Conservation (phyloP, 225 moss, liverwort and hornwort species). For the Takakia lepidozioides region DNA sequence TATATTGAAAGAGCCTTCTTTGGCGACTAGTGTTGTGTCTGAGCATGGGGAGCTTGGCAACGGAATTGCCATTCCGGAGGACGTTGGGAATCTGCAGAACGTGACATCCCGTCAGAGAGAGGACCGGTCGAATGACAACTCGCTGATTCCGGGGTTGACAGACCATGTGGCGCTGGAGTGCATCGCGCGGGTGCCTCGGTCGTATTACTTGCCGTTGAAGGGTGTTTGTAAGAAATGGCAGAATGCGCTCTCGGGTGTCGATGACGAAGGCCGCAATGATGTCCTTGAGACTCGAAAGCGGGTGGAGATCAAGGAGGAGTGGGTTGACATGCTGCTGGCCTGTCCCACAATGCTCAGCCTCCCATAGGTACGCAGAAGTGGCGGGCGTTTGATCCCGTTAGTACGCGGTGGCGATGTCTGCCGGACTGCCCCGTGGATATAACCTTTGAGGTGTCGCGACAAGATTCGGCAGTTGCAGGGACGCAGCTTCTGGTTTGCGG, state of each 20-base stretch:
- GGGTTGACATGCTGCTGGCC: conserved; percentile 66
- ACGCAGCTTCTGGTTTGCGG: conserved; percentile 76
- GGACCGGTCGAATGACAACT: conserved; percentile 8
- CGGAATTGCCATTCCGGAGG: no score
- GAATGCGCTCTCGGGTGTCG: conserved; percentile 22
- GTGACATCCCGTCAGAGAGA: no score
- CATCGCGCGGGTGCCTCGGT: conserved; percentile 56
- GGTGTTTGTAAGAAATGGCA: conserved; percentile 71
- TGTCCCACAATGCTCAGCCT: no score
- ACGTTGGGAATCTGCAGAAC: no score
- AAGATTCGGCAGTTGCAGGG: conserved; percentile 83
- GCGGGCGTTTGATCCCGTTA: conserved; percentile 69
- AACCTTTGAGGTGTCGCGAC: conserved; percentile 69
- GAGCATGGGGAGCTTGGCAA: no score
- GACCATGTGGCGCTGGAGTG: conserved; percentile 57
- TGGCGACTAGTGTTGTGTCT: no score
- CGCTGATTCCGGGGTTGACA: conserved; percentile 41
- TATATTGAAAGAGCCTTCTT: no score
- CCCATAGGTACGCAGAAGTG: conserved; percentile 37
- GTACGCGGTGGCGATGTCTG: conserved; percentile 44
- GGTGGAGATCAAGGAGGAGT: conserved; percentile 44
- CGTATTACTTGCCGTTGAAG: conserved; percentile 42
- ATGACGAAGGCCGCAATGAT: conserved; percentile 32
- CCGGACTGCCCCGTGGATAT: conserved; percentile 83
- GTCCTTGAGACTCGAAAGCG: conserved; percentile 47